These are phyloP conservation scores for Exidia glandulosa DNA, from an alignment of 768 basidiomycete genomes.

Conservation along the genomic window DNA sequence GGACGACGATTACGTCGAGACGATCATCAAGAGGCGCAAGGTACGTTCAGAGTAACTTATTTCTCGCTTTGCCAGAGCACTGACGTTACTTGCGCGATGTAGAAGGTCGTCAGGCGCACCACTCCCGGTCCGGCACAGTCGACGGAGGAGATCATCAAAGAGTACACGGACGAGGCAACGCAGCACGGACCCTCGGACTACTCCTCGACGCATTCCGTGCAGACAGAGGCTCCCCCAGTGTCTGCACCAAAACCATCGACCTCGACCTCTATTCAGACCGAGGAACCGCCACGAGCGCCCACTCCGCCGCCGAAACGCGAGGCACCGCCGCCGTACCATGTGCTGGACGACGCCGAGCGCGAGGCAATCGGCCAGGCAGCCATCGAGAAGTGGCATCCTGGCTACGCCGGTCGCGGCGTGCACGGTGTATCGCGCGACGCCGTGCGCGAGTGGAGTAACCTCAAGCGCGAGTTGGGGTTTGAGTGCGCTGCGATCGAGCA, in stretches of 20 bases:
- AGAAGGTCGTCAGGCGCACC: constrained; percentile 61
- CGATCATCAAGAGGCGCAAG: constrained; percentile 79
- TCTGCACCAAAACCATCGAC: constrained; percentile 4
- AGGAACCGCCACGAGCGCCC: constrained; percentile 2
- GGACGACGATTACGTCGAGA: constrained; percentile 69
- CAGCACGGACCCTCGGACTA: constrained; percentile 57
- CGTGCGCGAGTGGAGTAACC: constrained; percentile 63
- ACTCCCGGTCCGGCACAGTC: constrained; percentile 30
- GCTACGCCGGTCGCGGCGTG: constrained; percentile 35
- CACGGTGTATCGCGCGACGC: constrained; percentile 56
- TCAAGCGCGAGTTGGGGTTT: constrained; percentile 71
- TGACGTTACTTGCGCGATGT: constrained; percentile 7
- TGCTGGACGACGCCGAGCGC: constrained; percentile 28
- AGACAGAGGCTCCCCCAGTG: constrained; percentile 52
- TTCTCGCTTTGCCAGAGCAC: constrained; percentile 25
- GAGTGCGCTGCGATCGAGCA: constrained; percentile 70
- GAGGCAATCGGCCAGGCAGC: constrained; percentile 41
- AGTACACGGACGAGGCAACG: constrained; percentile 63
- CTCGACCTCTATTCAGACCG: constrained; percentile 6
- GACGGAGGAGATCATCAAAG: constrained; percentile 48
- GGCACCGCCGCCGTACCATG: constrained; percentile 18
- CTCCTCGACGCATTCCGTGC: constrained; percentile 33
- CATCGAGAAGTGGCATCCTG: constrained; percentile 62
- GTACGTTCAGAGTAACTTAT: constrained; percentile 29
- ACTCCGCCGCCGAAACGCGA: constrained; percentile 9